Base-by-base conservation (phyloP, 2,329 filamentous ascomycete genomes). In the Phialophora verrucosa region DNA sequence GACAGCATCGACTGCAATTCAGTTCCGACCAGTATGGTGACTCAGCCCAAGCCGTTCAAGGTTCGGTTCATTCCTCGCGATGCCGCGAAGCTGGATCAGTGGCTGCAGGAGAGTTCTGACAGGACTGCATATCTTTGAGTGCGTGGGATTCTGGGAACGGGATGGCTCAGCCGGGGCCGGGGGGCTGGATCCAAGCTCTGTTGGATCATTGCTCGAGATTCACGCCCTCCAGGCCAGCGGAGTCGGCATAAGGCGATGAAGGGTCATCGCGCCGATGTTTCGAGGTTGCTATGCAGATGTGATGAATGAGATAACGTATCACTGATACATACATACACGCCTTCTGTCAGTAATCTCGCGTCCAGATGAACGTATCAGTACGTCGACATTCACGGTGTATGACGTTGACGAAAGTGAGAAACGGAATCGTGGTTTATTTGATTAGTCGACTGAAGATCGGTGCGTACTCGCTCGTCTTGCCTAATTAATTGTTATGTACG, bases 1-100 rank as follows among this genome's bases (percentile, higher is more conserved):
- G 63, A 65, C 42, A 65, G 55, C 11, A 65, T 65, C 27, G 63
- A 65, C 50, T 65, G 63, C 29, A 65, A 61, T 14, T 65, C 63
- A 25, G 29, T 65, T 2, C 63, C 63, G 47, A 65, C 63, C 23
- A 65, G 63, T 31, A 65, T 65, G 63, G 63, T 65, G 47, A 65
- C 63, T 20, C 63, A 65, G 38, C 63, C 63, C 12, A 65, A 65
- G 23, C 63, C 63, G 25, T 65, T 65, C 50, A 49, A 65, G 17
- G 63, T 65, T 17, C 51, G 57, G 50, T 65, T 65, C 51, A 50
- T 65, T 29, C 63, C 63, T 11, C 23, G 63, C 10, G 63, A 65
- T 31, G 14, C 6, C 32, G 27, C 27, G 11, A 23, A 61, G 29
- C 51, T 65, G 49, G 63, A 61, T 7, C 44, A 38, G 20, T 65